Evolutionary conservation across 306 rosid species (phyloP), one percentile per base, ranked within the genome.

Genomic region (Casuarina cunninghamiana): DNA sequence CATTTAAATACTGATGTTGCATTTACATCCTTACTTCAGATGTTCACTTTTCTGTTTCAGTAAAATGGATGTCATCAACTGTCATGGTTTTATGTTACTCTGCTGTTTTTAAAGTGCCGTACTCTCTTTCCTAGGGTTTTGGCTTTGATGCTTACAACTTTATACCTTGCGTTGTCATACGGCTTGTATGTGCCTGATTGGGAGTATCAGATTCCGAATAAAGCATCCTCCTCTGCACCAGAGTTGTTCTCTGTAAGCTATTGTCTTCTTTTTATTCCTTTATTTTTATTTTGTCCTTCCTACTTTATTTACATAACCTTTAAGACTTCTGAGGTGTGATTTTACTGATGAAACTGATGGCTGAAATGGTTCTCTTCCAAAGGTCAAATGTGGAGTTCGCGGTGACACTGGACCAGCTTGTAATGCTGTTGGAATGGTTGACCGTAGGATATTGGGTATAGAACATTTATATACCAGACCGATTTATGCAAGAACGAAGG

Each of bases 371-470:
- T 46, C 17, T 7, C 7, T 77, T 70, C 74, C 75, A 72, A 75
- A 95, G 99, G 97, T 96, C 53, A 91, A 93, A 85, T 96, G 99
- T 66, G 98, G 99, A 53, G 86, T 87, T 35, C 84, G 89, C 76
- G 99, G 88, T 69, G 84, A 89, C 84, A 89, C 87, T 50, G 95
- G 90, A 76, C 97, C 98, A 21, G 97, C 86, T 10, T 94, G 98
- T 81, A 94, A 89, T 67, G 97, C 78, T n/a, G 91, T 85, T 53
- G 98, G 97, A 78, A 92, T 92, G 97, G 87, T 94, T 71, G 98
- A 94, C 87, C 90, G 98, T 16, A 82, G 16, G 76, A 78, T 92
- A 71, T 82, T 94, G 77, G 97, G 98, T 37, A 81, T 89, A 83
- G 79, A 79, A 26, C 97, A 94, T 81, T 77, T 92, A 50, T 92